Evolutionary conservation across 352 stramenopile genomes (phyloP).

Genomic region (Pythium myriotylum): DNA sequence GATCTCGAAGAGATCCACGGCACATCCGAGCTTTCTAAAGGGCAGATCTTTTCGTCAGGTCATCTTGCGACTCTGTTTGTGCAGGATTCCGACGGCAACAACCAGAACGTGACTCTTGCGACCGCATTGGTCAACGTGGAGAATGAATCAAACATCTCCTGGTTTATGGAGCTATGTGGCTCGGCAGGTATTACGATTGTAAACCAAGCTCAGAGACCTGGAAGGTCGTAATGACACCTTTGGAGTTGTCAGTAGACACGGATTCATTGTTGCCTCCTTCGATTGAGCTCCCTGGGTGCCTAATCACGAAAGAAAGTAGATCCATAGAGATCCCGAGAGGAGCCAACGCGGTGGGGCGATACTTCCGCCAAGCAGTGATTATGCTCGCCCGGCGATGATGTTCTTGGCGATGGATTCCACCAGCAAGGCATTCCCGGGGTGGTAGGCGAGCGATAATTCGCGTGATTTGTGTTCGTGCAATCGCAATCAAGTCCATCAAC

Average conservation of each 20-base stretch:
- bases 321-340: constrained; percentile 10
- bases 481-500: not conserved
- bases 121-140: too few relatives aligned
- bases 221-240: constrained; percentile 37
- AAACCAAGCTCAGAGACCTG: constrained; percentile 41
- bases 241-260: too few relatives aligned
- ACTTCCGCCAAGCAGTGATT: constrained; percentile 38
- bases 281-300: not conserved
- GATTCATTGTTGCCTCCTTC: too few relatives aligned
- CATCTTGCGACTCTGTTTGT: too few relatives aligned
- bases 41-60: too few relatives aligned
- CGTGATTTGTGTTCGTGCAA: constrained; percentile 32
- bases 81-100: too few relatives aligned
- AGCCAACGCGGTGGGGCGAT: constrained; percentile 3
- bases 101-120: too few relatives aligned
- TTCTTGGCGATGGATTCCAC: constrained; percentile 45
- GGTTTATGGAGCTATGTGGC: too few relatives aligned
- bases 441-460: constrained; percentile 32
- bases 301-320: constrained; percentile 30
- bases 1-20: too few relatives aligned
- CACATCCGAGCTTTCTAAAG: too few relatives aligned
- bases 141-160: too few relatives aligned
- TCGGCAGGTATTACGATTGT: too few relatives aligned
- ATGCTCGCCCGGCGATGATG: constrained; percentile 44
- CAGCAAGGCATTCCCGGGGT: constrained; percentile 34